These are phyloP conservation scores for Coffea canephora DNA, from an alignment of 257 asterid species.

Conservation along the genomic window DNA sequence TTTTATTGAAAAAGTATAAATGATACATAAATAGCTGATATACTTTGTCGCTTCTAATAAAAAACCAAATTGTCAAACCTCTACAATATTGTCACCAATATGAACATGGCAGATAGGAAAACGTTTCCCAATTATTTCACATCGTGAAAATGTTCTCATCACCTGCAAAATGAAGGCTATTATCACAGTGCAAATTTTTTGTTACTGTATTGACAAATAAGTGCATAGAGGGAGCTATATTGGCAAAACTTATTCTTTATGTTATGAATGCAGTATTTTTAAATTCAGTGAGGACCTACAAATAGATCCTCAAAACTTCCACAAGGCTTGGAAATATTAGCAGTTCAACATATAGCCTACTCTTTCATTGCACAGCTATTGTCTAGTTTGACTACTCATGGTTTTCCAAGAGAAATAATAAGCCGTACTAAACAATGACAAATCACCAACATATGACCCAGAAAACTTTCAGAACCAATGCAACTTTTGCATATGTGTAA, in stretches of 20 bases:
- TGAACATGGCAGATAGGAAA: constrained; percentile 91
- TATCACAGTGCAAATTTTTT: not conserved
- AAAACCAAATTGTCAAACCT: constrained; percentile 48
- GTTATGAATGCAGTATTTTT: not conserved
- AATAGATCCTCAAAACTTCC: not conserved
- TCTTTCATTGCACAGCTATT: not conserved
- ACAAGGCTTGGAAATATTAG: not conserved
- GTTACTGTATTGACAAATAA: not conserved
- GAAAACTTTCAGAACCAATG: not conserved
- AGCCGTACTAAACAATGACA: not conserved
- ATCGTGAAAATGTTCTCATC: constrained; percentile 61
- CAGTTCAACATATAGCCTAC: not conserved
- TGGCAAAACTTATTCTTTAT: not conserved
- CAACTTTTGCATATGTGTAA: not conserved
- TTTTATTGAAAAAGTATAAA: constrained; percentile 7
- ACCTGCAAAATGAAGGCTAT: constrained; percentile 49
- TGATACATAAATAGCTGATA: not conserved
- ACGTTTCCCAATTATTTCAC: constrained; percentile 71
- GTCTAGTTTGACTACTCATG: not conserved
- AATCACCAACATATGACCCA: not conserved
- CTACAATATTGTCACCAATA: constrained; percentile 64
- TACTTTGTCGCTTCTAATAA: not conserved
- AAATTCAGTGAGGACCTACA: not conserved
- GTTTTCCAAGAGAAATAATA: not conserved
- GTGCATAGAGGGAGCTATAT: not conserved